These are phyloP conservation scores for Ammopiptanthus mongolicus DNA, from an alignment of 306 rosid genomes.

Conservation along the genomic window DNA sequence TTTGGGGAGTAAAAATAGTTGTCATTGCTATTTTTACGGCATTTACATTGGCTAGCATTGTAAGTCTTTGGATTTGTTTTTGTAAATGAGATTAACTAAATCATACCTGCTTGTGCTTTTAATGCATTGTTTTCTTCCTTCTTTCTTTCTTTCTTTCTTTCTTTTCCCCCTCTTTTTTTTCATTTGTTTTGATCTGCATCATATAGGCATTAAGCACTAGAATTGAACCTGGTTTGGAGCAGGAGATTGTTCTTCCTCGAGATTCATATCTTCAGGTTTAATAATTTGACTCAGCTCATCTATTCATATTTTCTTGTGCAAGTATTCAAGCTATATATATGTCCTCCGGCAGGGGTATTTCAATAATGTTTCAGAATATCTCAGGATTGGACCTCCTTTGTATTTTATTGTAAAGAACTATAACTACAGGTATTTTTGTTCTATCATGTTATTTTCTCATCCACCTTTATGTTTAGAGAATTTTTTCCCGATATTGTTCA, in stretches of 20 bases:
- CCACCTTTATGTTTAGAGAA: constrained; percentile 4
- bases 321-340: constrained; percentile 19
- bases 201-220: constrained; percentile 83
- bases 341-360: constrained; percentile 82
- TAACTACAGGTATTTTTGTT: constrained; percentile 69
- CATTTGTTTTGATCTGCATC: constrained; percentile 22
- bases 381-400: constrained; percentile 91
- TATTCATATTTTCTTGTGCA: constrained; percentile 2
- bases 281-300: constrained; percentile 10
- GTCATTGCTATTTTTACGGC: constrained; percentile 72
- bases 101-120: constrained; percentile 16
- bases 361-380: constrained; percentile 76
- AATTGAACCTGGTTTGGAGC: constrained; percentile 96
- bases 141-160: not conserved
- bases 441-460: not conserved
- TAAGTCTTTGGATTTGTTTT: constrained; percentile 40
- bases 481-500: not conserved
- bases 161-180: not conserved
- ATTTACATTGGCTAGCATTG: constrained; percentile 86
- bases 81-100: constrained; percentile 5
- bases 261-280: constrained; percentile 96
- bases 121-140: not conserved
- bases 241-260: constrained; percentile 88
- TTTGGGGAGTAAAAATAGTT: constrained; percentile 81
- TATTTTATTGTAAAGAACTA: constrained; percentile 95